These are phyloP conservation scores for Mrakia frigida DNA, from an alignment of 768 basidiomycete genomes.

Conservation along the genomic window DNA sequence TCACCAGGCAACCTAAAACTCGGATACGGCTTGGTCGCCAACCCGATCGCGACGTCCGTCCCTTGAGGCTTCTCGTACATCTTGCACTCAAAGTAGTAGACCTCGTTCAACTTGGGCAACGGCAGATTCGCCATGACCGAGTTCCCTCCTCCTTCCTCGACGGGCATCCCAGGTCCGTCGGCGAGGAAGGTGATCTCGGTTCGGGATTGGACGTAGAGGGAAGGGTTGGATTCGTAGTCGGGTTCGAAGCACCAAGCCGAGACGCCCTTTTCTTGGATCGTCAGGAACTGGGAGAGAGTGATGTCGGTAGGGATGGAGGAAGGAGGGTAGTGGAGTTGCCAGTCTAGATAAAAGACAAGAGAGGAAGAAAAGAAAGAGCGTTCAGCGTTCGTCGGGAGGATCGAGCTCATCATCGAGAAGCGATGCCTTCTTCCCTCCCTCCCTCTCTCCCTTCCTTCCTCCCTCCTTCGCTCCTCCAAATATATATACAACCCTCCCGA, in stretches of 20 bases:
- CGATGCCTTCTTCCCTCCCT: neutral
- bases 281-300: slow-evolving; percentile 94
- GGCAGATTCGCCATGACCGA: slow-evolving; percentile 96
- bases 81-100: slow-evolving; percentile 99
- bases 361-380: neutral
- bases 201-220: slow-evolving; percentile 85
- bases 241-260: slow-evolving; percentile 99
- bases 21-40: slow-evolving; percentile 96
- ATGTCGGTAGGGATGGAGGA: slow-evolving; percentile 97
- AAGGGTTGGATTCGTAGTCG: slow-evolving; percentile 90
- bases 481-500: no score
- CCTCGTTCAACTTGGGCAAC: slow-evolving; percentile 93
- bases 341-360: slow-evolving; percentile 40
- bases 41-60: slow-evolving; percentile 83
- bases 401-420: neutral
- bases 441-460: neutral
- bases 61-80: slow-evolving; percentile 90
- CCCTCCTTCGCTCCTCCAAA: neutral
- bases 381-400: slow-evolving; percentile 3
- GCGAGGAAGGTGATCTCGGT: slow-evolving; percentile 94
- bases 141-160: slow-evolving; percentile 89
- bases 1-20: slow-evolving; percentile 65
- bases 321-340: slow-evolving; percentile 71
- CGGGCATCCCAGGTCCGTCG: slow-evolving; percentile 50
- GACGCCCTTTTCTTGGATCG: slow-evolving; percentile 98